These are phyloP conservation scores for Epicoccum nigrum DNA, from an alignment of 2,329 filamentous ascomycete species.

Conservation along the genomic window DNA sequence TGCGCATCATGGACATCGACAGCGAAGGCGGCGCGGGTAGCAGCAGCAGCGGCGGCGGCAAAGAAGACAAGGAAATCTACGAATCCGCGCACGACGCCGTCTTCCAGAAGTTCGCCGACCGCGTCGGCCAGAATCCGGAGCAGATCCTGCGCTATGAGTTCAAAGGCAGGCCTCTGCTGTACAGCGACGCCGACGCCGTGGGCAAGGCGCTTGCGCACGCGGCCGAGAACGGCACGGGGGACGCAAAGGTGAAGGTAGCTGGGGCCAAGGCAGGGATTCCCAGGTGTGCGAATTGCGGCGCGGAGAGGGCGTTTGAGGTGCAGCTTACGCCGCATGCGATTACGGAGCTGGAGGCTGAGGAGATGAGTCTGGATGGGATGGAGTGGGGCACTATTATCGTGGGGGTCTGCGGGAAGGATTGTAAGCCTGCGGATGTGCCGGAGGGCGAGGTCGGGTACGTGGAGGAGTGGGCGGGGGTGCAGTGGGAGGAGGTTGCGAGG, in stretches of 20 bases:
- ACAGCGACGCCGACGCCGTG: slow-evolving; percentile 76
- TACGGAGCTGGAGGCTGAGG: slow-evolving; percentile 78
- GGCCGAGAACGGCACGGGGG: slow-evolving; percentile 37
- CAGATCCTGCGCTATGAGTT: slow-evolving; percentile 59
- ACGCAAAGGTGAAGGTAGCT: slow-evolving; percentile 39
- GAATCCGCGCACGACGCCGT: slow-evolving; percentile 57
- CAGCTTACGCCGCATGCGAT: slow-evolving; percentile 93
- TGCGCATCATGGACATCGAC: slow-evolving; percentile 52
- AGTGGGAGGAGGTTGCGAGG: slow-evolving; percentile 80
- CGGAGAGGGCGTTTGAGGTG: slow-evolving; percentile 81
- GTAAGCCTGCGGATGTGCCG: slow-evolving; percentile 64
- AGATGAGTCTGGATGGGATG: slow-evolving; percentile 78
- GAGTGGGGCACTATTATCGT: slow-evolving; percentile 96
- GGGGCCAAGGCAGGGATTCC: slow-evolving; percentile 65
- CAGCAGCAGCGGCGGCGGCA: slow-evolving; percentile 40
- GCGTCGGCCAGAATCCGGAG: slow-evolving; percentile 57
- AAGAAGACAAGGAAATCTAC: slow-evolving; percentile 56
- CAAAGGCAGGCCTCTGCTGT: slow-evolving; percentile 67
- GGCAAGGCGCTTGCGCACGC: slow-evolving; percentile 65
- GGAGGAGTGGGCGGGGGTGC: slow-evolving; percentile 97
- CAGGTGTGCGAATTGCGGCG: slow-evolving; percentile 76
- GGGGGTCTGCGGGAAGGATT: slow-evolving; percentile 82
- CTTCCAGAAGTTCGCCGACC: slow-evolving; percentile 60
- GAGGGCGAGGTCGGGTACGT: slow-evolving; percentile 75
- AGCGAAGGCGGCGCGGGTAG: slow-evolving; percentile 35